Percentiles rank a stretch among this genome's conserved stretches.
phyloP scores from a whole-genome alignment of 106 monocot species.

The Ottelia alismoides region DNA sequence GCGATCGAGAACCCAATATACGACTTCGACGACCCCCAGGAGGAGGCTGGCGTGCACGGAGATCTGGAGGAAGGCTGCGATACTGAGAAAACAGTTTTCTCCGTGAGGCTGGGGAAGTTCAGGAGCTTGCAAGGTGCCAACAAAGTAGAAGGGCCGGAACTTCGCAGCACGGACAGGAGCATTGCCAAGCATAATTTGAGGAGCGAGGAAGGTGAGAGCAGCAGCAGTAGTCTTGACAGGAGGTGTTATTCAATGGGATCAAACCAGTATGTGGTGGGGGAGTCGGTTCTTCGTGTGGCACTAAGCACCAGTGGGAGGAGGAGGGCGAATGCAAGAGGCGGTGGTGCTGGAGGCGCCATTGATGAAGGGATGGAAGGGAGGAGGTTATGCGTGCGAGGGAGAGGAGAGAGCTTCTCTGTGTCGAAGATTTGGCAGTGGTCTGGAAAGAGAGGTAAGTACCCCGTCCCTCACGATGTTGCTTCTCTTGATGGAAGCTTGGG shows the following conservation, averaged over 20 bases:
- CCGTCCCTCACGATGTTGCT: too few species aligned
- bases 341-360: not conserved
- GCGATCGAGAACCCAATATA: constrained; percentile 33
- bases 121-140: constrained; percentile 13
- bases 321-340: constrained; percentile 10
- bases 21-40: constrained; percentile 21
- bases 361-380: not conserved
- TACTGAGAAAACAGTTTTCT: constrained; percentile 42
- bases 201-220: constrained; percentile 37
- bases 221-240: constrained; percentile 71
- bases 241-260: constrained; percentile 86
- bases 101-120: constrained; percentile 77
- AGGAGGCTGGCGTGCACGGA: constrained; percentile 21
- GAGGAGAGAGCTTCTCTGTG: constrained; percentile 63
- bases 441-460: constrained; percentile 43
- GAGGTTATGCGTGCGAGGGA: constrained; percentile 30
- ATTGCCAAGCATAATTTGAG: constrained; percentile 1
- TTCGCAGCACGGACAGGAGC: not conserved
- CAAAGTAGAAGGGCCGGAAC: constrained; percentile 6
- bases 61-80: constrained; percentile 17
- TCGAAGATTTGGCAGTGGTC: constrained; percentile 72
- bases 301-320: constrained; percentile 8
- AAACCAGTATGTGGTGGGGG: constrained; percentile 63
- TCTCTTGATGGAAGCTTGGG: too few species aligned
- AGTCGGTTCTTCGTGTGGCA: constrained; percentile 44